Base-by-base conservation (phyloP, 768 basidiomycete species). In the Panus rudis region DNA sequence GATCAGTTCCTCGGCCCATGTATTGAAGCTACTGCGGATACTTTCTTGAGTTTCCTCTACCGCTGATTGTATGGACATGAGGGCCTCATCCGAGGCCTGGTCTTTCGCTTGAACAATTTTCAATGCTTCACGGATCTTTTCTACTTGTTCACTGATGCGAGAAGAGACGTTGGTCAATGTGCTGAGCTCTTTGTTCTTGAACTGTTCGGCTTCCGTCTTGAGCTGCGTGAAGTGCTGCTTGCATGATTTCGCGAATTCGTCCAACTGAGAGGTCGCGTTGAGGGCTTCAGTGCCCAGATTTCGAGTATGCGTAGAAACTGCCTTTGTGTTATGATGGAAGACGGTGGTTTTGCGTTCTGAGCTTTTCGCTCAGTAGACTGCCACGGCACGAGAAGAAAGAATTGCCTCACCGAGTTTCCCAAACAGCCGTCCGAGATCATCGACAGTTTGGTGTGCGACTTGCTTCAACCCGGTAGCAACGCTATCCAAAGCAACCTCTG, bases 331-430 rank as follows among this genome's bases (percentile, higher is more conserved):
- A 6, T 77, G 66, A 24, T 65, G 68, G 31, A 91, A 71, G 10
- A 78, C 69, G 19, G 66, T 64, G 24, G 77, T 66, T 56, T 87
- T 92, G 46, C 92, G 84, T 31, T 87, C 92, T 93, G 50, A 13
- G 26, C 41, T 61, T 32, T 57, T 22, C 45, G 12, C 24, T 33
- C 11, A 37, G 16, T n/a, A n/a, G n/a, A 35, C 11, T 23, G 35
- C 12, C 6, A 26, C 4, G 32, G 8, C 19, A 16, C 10, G 28
- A 12, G 6, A 5, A 48, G 3, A 19, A 6, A 23, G 16, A 78
- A 55, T 55, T n/a, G n/a, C n/a, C n/a, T n/a, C n/a, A 92, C 92
- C 85, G 35, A 96, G 75, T 63, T 94, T 96, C 32, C 78, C 78
- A 50, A 91, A 89, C 19, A 93, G 63, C 0, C 78, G 76, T 13